A percentile compares a stretch with the other conserved stretches of the same genome.
Evolutionary conservation across 495 filamentous ascomycete species (phyloP).

Genomic region (Endocarpon pusillum): DNA sequence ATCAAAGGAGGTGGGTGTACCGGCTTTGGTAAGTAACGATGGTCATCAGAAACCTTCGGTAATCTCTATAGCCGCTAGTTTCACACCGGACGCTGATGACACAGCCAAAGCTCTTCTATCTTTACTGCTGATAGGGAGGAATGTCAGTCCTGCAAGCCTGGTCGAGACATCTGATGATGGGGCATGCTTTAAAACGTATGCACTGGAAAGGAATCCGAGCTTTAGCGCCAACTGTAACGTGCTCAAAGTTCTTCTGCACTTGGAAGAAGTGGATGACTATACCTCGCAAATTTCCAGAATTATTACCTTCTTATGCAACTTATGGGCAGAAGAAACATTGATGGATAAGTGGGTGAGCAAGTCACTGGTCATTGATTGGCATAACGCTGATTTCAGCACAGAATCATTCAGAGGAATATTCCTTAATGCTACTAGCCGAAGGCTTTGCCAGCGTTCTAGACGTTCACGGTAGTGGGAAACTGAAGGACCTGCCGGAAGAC

Average conservation of each 20-base stretch:
- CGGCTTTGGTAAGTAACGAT: conserved; percentile 12
- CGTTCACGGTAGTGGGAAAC: conserved; percentile 9
- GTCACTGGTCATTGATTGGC: no score
- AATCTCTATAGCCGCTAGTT: conserved; percentile 14
- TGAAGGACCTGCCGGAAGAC: conserved; percentile 4
- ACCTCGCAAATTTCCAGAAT: conserved; percentile 9
- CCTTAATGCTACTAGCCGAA: no score
- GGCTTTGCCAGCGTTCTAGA: no score
- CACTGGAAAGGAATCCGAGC: conserved; percentile 19
- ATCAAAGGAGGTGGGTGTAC: no score
- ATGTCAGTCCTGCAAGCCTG: conserved; percentile 11
- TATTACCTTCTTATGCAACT: conserved; percentile 11
- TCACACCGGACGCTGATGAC: conserved; percentile 30
- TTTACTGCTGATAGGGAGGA: conserved; percentile 15
- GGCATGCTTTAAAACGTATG: conserved; percentile 23
- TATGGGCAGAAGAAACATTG: no score
- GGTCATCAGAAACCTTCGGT: conserved; percentile 1
- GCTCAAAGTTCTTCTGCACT: conserved; percentile 18
- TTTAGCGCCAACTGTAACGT: conserved; percentile 30
- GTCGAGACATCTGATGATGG: conserved; percentile 19
- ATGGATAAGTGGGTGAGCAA: no score
- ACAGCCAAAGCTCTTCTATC: conserved; percentile 25
- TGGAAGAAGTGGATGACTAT: conserved; percentile 5
- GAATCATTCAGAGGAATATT: no score
- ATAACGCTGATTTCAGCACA: no score